Evolutionary conservation across 2,329 filamentous ascomycete genomes (phyloP).

Genomic region (Curvularia spicifera): DNA sequence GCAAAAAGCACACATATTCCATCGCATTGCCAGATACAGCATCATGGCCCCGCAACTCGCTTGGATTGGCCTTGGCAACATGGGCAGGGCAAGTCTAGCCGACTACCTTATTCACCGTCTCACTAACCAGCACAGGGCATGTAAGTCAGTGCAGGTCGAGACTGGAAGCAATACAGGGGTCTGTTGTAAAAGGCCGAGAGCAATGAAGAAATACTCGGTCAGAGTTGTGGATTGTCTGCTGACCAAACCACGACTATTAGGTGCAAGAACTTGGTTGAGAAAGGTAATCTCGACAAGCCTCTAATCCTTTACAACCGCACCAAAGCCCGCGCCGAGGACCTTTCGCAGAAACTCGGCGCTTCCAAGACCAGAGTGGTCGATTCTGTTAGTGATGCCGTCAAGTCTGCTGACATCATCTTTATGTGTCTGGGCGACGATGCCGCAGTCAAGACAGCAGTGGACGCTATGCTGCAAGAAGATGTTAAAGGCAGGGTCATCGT

Average conservation of each 20-base stretch:
- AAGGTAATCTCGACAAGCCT: constrained; percentile 73
- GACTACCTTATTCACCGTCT: constrained; percentile 4
- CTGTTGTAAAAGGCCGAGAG: not conserved
- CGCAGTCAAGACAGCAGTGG: constrained; percentile 69
- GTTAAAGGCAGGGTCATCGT: constrained; percentile 78
- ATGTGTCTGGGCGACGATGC: constrained; percentile 80
- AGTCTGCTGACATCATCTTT: constrained; percentile 78
- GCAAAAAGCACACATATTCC: not conserved
- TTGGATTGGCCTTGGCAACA: constrained; percentile 87
- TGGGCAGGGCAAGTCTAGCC: constrained; percentile 70
- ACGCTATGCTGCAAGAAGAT: constrained; percentile 61
- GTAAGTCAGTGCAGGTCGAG: not conserved
- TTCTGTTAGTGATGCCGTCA: constrained; percentile 69
- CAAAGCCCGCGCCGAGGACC: constrained; percentile 66
- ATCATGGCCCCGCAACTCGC: constrained; percentile 63
- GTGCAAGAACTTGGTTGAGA: constrained; percentile 74
- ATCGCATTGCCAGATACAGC: constrained; percentile 2
- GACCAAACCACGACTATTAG: not conserved
- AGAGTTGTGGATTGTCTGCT: not conserved
- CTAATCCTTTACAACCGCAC: constrained; percentile 85
- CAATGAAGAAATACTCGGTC: not conserved
- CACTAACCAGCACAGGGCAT: constrained; percentile 66
- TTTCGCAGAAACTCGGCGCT: constrained; percentile 65
- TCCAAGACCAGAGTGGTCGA: constrained; percentile 69
- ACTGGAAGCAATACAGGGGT: not conserved